Conservation (phyloP, 73 alveolate genomes). For the Paraurostyla sp. region DNA sequence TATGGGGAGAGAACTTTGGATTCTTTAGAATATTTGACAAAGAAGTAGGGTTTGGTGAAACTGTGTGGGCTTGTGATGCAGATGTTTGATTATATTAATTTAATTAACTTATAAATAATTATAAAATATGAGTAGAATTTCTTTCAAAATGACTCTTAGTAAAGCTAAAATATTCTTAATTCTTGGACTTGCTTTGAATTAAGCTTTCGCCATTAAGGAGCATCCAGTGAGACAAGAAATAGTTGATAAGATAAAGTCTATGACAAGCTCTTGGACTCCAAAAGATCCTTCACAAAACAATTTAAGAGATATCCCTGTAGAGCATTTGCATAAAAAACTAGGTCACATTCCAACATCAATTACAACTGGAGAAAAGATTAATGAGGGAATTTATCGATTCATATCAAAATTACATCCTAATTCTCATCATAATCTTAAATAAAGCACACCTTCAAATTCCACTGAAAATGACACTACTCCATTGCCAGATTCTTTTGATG, state of each 20-base stretch:
- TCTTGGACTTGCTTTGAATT: too few species aligned
- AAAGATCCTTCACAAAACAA: slow-evolving; percentile 53
- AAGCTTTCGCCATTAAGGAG: neutral
- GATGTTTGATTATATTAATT: neutral
- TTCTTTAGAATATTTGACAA: slow-evolving; percentile 10
- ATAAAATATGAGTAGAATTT: neutral
- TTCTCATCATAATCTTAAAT: neutral
- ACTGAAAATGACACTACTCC: neutral
- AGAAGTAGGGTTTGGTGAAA: slow-evolving; percentile 40
- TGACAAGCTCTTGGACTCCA: slow-evolving; percentile 64
- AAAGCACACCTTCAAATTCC: too few species aligned
- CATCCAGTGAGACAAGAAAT: slow-evolving; percentile 72
- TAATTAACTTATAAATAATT: neutral
- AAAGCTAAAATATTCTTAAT: too few species aligned
- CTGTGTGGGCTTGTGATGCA: slow-evolving; percentile 32
- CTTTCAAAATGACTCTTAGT: neutral
- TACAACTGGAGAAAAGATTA: neutral
- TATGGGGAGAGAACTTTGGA: slow-evolving; percentile 53
- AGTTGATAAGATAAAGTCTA: slow-evolving; percentile 49
- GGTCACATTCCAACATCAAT: neutral
- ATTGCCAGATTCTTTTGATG: neutral
- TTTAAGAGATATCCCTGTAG: slow-evolving; percentile 54
- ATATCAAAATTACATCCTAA: neutral
- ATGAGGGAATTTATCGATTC: neutral
- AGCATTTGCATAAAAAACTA: slow-evolving; percentile 49